These are phyloP conservation scores for Solanum bukasovii DNA, from an alignment of 257 asterid species.

Conservation along the genomic window DNA sequence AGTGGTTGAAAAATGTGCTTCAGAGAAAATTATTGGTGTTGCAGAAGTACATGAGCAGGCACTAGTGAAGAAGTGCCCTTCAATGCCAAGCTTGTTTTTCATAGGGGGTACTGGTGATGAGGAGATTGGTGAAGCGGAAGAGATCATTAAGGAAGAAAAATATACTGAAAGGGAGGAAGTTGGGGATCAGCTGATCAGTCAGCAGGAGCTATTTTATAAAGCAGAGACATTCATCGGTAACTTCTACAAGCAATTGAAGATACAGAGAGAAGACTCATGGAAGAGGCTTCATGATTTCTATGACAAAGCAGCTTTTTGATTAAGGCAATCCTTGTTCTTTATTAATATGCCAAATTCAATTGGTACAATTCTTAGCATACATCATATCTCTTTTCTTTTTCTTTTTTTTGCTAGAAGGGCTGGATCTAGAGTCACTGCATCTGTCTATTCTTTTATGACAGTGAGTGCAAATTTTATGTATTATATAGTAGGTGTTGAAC, in stretches of 20 bases:
- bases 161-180: conserved; percentile 8
- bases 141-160: background rate
- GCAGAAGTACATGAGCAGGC: background rate
- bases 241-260: conserved; percentile 50
- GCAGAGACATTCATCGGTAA: conserved; percentile 57
- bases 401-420: background rate
- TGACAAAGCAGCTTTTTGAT: conserved; percentile 1
- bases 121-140: background rate
- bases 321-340: background rate
- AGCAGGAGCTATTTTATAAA: conserved; percentile 41
- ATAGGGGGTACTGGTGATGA: conserved; percentile 9
- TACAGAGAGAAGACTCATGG: conserved; percentile 56
- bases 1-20: background rate
- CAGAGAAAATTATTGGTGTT: background rate
- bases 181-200: conserved; percentile 7
- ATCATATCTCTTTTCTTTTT: background rate
- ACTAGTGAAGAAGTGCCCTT: conserved; percentile 10
- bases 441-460: background rate
- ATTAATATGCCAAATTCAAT: background rate
- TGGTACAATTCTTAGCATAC: background rate
- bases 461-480: background rate
- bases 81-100: conserved; percentile 33
- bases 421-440: background rate
- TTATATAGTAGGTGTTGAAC: background rate
- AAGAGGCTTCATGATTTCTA: conserved; percentile 22